Evolutionary conservation across 768 basidiomycete genomes (phyloP).

Genomic region (Tulasnella calospora): DNA sequence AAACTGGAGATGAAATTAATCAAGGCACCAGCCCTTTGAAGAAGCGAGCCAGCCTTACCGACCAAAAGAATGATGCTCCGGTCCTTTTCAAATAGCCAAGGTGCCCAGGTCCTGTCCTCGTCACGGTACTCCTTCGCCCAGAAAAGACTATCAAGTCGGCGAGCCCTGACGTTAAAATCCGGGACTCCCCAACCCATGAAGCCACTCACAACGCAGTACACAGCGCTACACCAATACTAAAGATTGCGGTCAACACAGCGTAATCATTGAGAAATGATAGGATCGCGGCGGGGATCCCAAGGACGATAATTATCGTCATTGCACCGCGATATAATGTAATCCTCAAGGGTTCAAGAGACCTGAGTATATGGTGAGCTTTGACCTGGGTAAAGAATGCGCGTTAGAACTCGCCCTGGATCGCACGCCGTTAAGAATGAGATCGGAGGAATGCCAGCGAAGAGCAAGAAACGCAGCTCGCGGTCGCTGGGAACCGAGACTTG

Average conservation of each 20-base stretch:
- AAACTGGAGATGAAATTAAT: neutral
- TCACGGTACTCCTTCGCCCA: neutral
- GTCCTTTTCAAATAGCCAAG: neutral
- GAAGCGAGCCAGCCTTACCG: neutral
- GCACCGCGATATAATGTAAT: neutral
- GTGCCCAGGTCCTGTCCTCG: neutral
- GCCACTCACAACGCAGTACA: neutral
- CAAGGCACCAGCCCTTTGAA: neutral
- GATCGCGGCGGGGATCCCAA: neutral
- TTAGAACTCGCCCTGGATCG: neutral
- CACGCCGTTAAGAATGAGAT: neutral
- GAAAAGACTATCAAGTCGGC: neutral
- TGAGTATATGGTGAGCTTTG: neutral
- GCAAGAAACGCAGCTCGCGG: neutral
- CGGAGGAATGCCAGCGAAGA: neutral
- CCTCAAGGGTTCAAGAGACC: neutral
- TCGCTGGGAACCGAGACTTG: neutral
- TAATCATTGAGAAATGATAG: neutral
- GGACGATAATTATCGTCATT: neutral
- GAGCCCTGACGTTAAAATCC: neutral
- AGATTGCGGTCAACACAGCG: neutral
- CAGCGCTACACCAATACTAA: neutral
- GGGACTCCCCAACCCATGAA: neutral
- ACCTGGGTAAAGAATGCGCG: neutral
- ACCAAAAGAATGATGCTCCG: neutral